Evolutionary conservation across 192 early-diverging fungal genomes (phyloP).

Genomic region (Backusella luteola): DNA sequence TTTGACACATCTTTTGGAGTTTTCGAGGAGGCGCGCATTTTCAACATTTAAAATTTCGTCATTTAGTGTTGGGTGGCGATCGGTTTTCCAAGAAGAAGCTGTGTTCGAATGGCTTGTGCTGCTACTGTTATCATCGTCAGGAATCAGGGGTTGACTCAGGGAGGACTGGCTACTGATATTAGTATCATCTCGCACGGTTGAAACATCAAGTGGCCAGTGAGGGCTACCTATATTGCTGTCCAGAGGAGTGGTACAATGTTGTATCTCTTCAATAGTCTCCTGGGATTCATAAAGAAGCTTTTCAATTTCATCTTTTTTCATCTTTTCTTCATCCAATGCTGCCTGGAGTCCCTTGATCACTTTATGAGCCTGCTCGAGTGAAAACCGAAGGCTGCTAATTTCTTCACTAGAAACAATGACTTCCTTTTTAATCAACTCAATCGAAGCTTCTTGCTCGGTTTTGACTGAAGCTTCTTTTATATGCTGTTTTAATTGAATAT

Average conservation of each 20-base stretch:
- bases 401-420: constrained; percentile 14
- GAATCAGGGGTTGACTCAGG: neutral
- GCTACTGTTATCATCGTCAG: neutral
- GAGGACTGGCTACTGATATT: constrained; percentile 3
- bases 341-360: constrained; percentile 49
- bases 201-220: neutral
- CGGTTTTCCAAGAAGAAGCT: neutral
- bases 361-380: constrained; percentile 40
- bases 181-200: constrained; percentile 1
- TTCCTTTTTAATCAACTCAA: neutral
- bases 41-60: constrained; percentile 2
- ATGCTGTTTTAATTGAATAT: constrained; percentile 63
- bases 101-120: neutral
- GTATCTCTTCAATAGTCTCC: constrained; percentile 55
- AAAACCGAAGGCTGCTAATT: constrained; percentile 21
- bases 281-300: constrained; percentile 51
- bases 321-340: constrained; percentile 49
- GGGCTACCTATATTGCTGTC: neutral
- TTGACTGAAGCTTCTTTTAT: constrained; percentile 43
- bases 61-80: neutral
- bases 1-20: neutral
- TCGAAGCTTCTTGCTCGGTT: neutral
- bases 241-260: constrained; percentile 35
- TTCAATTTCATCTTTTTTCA: constrained; percentile 50
- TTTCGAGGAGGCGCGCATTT: constrained; percentile 1